Evolutionary conservation across 768 basidiomycete species (phyloP), one percentile per base, ranked within the genome.

Genomic region (Suillus bovinus): DNA sequence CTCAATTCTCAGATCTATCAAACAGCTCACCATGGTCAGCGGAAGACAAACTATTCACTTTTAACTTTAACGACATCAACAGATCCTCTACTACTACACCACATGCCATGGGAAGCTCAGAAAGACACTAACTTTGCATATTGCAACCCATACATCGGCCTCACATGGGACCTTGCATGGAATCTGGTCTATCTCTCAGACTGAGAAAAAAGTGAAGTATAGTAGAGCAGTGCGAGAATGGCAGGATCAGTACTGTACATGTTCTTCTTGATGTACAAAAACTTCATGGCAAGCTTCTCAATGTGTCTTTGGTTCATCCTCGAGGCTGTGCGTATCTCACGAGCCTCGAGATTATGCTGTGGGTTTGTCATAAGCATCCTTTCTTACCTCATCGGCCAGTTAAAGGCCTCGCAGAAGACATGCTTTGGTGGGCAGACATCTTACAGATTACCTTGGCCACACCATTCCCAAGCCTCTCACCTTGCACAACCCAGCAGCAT

Each of bases 31-130:
- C 69, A 0, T 62, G 70, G 0, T 70, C 66, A 1, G 2, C 11
- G 0, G 46, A 67, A 13, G 75, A 78, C 53, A 7, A 7, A 0
- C 0, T 29, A 0, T 75, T 63, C 41, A 29, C 68, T 0, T 79
- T 73, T 58, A 59, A 63, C 50, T 61, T 70, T 10, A 61, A 46
- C 1, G 79, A 82, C 60, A 79, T 84, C 34, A 71, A 82, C 42
- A 8, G 8, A 0, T 17, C 79, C 0, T 79, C 78, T 0, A 9
- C 0, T 0, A 3, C 0, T 13, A 47, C 56, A 59, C 34, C 0
- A n/a, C n/a, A n/a, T n/a, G n/a, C 61, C 56, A 1, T 62, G 46
- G 61, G 56, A 62, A 39, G 1, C 5, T 2, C 11, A n/a, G 3
- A 80, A 80, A 61, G 69, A 72, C 20, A 42, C 64, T 10, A 64